Conservation (phyloP, 192 early-diverging fungal species). For the Chytriomyces hyalinus region DNA sequence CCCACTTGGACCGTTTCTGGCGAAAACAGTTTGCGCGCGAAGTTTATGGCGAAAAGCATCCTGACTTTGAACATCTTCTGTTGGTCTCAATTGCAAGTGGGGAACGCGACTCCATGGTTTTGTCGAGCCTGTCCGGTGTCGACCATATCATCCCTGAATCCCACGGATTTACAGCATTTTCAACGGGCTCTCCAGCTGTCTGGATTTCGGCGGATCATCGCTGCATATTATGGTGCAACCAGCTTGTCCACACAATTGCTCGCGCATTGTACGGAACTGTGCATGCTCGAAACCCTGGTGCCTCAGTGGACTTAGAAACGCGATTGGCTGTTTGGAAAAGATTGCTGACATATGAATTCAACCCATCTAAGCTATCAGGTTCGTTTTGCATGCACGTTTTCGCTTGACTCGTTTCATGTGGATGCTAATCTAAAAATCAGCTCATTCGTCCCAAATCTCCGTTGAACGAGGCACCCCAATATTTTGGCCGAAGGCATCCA, state of each 20-base stretch:
- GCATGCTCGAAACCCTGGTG: not conserved
- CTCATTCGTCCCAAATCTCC: no score
- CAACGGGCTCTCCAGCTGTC: conserved; percentile 79
- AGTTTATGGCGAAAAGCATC: not conserved
- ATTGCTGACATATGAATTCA: not conserved
- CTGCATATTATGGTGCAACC: conserved; percentile 92
- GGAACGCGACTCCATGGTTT: conserved; percentile 83
- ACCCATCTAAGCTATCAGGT: no score
- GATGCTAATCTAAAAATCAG: no score
- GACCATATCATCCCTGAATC: conserved; percentile 64
- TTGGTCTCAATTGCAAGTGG: conserved; percentile 92
- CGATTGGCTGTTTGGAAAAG: not conserved
- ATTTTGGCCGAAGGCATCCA: no score
- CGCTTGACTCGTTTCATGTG: no score
- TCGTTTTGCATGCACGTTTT: no score
- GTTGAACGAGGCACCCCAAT: no score
- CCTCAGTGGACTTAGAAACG: not conserved
- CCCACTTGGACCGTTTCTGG: conserved; percentile 74
- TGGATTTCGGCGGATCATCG: conserved; percentile 92
- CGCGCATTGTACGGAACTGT: conserved; percentile 20
- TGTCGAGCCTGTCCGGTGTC: conserved; percentile 32
- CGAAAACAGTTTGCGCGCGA: conserved; percentile 44
- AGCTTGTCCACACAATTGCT: conserved; percentile 57
- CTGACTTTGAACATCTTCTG: conserved; percentile 52
- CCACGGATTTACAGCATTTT: conserved; percentile 80